These are phyloP conservation scores for Dalbergia cultrata DNA, from an alignment of 306 rosid species.

Conservation along the genomic window DNA sequence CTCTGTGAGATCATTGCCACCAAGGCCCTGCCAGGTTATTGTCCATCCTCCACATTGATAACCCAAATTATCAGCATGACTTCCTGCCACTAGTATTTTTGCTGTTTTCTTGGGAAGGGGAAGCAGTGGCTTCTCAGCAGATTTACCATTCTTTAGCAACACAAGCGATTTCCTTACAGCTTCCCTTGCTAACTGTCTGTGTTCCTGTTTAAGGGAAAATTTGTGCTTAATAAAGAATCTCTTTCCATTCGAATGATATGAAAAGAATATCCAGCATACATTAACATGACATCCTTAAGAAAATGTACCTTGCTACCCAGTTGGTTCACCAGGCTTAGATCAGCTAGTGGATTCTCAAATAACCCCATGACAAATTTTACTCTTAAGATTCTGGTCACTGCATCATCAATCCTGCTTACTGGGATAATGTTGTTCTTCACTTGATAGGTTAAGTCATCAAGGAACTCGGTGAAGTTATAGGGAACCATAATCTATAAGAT, in stretches of 20 bases:
- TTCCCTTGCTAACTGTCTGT: constrained; percentile 88
- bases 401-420: constrained; percentile 81
- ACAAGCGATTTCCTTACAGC: constrained; percentile 95
- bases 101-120: constrained; percentile 88
- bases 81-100: constrained; percentile 85
- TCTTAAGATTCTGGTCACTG: constrained; percentile 78
- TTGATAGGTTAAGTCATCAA: constrained; percentile 63
- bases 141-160: constrained; percentile 76
- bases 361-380: constrained; percentile 86
- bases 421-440: constrained; percentile 78
- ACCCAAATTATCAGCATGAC: constrained; percentile 91
- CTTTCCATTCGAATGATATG: constrained; percentile 14
- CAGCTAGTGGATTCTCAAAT: constrained; percentile 80
- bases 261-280: not conserved
- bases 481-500: constrained; percentile 83
- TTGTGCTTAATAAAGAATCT: constrained; percentile 1
- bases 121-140: constrained; percentile 63
- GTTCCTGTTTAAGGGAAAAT: constrained; percentile 66
- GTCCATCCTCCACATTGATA: constrained; percentile 99
- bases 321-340: constrained; percentile 71
- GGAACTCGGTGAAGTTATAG: constrained; percentile 58
- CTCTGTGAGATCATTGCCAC: constrained; percentile 71
- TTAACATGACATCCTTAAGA: constrained; percentile 20
- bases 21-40: constrained; percentile 89
- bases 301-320: constrained; percentile 72